Base-by-base conservation (phyloP, 805 yeast genomes). In the Wickerhamiella spandovensis region DNA sequence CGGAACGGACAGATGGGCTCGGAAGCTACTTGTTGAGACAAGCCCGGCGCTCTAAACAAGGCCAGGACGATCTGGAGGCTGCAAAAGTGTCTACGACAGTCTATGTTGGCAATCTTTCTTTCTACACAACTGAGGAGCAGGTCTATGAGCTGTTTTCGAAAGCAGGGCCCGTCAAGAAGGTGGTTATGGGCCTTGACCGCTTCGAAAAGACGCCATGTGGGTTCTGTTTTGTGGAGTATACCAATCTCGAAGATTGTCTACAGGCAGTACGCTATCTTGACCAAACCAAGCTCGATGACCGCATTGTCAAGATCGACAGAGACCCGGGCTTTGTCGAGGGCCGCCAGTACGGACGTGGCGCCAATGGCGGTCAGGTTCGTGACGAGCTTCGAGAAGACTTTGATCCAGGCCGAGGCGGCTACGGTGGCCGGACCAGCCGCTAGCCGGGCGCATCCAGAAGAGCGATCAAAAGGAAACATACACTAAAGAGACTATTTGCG, bases 241-340 rank as follows among this genome's bases (percentile, higher is more conserved):
- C 74, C 49, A 65, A 70, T 25, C 80, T 81, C 43, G 73, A 73
- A 47, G 88, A 85, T 47, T 87, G 96, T 1, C 70, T 88, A 48
- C 79, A 83, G 56, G 84, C 96, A 1, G 78, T 90, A 62, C 84
- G 87, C 64, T 90, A 79, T 61, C 69, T 92, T 47, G 81, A 85
- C 57, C 82, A 79, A 49, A 87, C 95, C 0, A 81, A 81, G 59
- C 75, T 92, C 48, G 96, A 90, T 61, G 95, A 89, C 47, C 79
- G 85, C 54, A 70, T 74, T 38, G 75, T 92, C 61, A 82, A 83
- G 38, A 85, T 90, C 47, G 98, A 92, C 67, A 72, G 94, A 58
- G 98, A 92, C 62, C 96, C 97, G 0, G 98, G 98, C 0, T 92
- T 90, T 64, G 79, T 76, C 54, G 97, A 90, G 58, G 98, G 98